Base-by-base conservation (phyloP, 139 green algal species). In the Ettlia oleoabundans region DNA sequence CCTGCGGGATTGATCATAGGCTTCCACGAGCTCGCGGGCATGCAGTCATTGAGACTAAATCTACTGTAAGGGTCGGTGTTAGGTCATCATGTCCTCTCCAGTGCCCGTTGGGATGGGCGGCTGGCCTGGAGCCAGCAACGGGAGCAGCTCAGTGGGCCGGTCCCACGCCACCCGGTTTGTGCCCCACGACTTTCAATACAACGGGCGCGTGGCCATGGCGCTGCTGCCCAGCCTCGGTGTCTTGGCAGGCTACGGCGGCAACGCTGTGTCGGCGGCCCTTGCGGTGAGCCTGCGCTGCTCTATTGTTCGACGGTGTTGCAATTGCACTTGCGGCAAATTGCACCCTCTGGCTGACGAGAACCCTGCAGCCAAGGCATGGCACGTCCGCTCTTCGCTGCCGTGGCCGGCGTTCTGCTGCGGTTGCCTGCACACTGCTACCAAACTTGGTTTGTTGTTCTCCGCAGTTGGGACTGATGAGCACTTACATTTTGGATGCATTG, bases 401-500 rank as follows among this genome's bases (percentile, higher is more conserved):
- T 5, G 37, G 33, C 65, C 35, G 38, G 19, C 65, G 55, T 15
- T 10, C n/a, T 22, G 13, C 3, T 43, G 10, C 63, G 33, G 62
- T 51, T 21, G 35, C 77, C 22, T 61, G 28, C 43, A 10, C 55
- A 8, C 37, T n/a, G 15, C 8, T 30, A 10, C 4, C n/a, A n/a
- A n/a, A n/a, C n/a, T n/a, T n/a, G n/a, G n/a, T n/a, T n/a, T n/a
- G n/a, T n/a, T n/a, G n/a, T n/a, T n/a, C n/a, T n/a, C n/a, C 76
- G 58, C 84, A 91, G 88, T 67, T 95, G 7, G 93, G 94, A 26
- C 83, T 87, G 26, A 96, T 98, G 91, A 76, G 94, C 38, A 82
- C 88, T 4, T 99, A 98, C 88, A 93, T 98, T 33, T 90, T 98
- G 85, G 96, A 99, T 79, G 89, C 89, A 1, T 80, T 98, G 82